Evolutionary conservation across 305 asterid genomes (phyloP).

Genomic region (Fraxinus sp.): DNA sequence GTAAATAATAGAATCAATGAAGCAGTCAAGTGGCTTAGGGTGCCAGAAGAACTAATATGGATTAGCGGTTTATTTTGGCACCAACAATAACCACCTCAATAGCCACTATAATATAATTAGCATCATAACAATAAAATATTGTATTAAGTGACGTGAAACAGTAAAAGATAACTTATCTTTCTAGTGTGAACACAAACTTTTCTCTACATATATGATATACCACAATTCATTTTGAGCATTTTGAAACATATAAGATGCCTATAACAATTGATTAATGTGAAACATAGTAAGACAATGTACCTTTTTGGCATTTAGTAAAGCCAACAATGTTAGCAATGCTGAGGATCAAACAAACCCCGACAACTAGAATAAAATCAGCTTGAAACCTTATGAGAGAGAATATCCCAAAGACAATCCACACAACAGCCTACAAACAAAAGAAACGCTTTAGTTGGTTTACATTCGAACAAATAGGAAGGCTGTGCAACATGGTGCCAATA

Average conservation of each 20-base stretch:
- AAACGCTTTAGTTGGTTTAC: neutral
- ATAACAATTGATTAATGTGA: neutral
- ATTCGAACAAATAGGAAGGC: neutral
- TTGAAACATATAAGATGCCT: neutral
- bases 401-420: conserved; percentile 76
- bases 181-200: neutral
- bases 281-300: conserved; percentile 32
- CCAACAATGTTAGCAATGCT: conserved; percentile 90
- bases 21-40: neutral
- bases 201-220: neutral
- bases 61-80: neutral
- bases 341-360: conserved; percentile 92
- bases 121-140: neutral
- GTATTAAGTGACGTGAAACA: neutral
- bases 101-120: neutral
- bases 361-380: conserved; percentile 91
- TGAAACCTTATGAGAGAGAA: conserved; percentile 87
- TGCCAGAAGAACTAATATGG: neutral
- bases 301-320: conserved; percentile 85
- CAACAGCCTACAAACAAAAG: conserved; percentile 57
- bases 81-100: neutral
- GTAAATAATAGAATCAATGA: neutral
- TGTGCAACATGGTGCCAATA: neutral
- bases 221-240: neutral
- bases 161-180: neutral